Evolutionary conservation across 148 eudicot species (phyloP), one percentile per base, ranked within the genome.

Genomic region (Rhododendron mucronatum): DNA sequence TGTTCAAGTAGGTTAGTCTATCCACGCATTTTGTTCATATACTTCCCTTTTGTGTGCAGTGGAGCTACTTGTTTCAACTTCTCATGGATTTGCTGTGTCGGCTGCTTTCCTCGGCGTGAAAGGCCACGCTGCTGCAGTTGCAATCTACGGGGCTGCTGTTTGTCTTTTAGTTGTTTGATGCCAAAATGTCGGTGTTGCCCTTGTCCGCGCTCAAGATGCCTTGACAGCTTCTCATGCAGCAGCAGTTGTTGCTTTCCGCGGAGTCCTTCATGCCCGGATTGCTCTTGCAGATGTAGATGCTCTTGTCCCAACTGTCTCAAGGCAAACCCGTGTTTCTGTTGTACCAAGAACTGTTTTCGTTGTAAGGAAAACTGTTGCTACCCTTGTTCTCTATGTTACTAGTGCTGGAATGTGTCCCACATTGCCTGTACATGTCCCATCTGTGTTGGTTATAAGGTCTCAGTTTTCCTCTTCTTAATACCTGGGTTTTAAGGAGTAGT

Each of bases 41-140:
- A 65, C 30, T 26, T 20, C 20, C 15, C 44, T 83, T 83, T 33
- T 21, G 1, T 21, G 5, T 86, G 93, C 97, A 95, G 98, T 80
- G 91, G 92, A 48, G 84, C 91, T 11, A 87, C 93, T 0, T 94
- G 96, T 85, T 73, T 89, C 83, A 88, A 65, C 69, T 63, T 89
- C 5, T 92, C 98, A 76, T 91, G 93, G 88, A 35, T 89, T 33
- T 93, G 96, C 84, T 90, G 97, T 74, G 89, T 92, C 16, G 87
- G 88, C 33, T 91, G 94, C 83, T 61, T 82, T 23, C 26, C 87
- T 45, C 74, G 41, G 86, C 84, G 71, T 37, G 79, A 90, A 87
- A 77, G 69, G 82, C 88, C 94, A 3, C 26, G 59, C 50, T 91
- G 96, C 82, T 80, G 92, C 67, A n/a, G 85, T 61, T 88, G 88